Evolutionary conservation across 2,329 filamentous ascomycete species (phyloP).

Genomic region (Graphilbum fragrans): DNA sequence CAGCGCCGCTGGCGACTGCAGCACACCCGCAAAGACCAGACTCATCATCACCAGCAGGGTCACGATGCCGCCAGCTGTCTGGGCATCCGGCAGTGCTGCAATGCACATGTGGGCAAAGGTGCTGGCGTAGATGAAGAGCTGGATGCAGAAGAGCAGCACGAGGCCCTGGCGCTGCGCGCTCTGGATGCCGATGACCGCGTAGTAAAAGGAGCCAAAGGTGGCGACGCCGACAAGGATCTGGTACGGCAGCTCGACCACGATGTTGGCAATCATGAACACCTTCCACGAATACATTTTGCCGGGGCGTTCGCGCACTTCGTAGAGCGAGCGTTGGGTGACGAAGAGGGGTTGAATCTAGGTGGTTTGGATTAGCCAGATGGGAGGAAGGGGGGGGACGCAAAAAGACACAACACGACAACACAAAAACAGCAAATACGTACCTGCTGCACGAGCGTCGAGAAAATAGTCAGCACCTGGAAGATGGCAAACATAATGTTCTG

Average conservation of each 20-base stretch:
- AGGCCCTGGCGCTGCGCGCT: slow-evolving; percentile 45
- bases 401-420: background rate
- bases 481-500: slow-evolving; percentile 79
- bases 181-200: slow-evolving; percentile 49
- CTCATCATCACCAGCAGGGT: slow-evolving; percentile 46
- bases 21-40: slow-evolving; percentile 47
- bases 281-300: slow-evolving; percentile 79
- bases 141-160: slow-evolving; percentile 50
- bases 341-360: slow-evolving; percentile 50
- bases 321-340: slow-evolving; percentile 68
- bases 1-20: slow-evolving; percentile 43
- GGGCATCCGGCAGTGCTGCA: slow-evolving; percentile 52
- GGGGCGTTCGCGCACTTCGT: slow-evolving; percentile 73
- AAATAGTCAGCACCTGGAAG: slow-evolving; percentile 73
- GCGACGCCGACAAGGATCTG: slow-evolving; percentile 61
- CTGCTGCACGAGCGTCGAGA: slow-evolving; percentile 64
- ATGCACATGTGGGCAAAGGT: slow-evolving; percentile 66
- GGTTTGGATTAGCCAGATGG: too few species aligned
- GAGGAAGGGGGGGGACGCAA: background rate
- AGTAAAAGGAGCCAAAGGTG: slow-evolving; percentile 63
- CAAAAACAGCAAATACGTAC: slow-evolving; percentile 42
- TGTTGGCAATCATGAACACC: slow-evolving; percentile 70
- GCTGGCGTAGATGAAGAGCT: slow-evolving; percentile 58
- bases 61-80: slow-evolving; percentile 52
- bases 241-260: slow-evolving; percentile 76